Evolutionary conservation across 2,329 filamentous ascomycete genomes (phyloP).

Genomic region (Botrytis pseudocinerea): DNA sequence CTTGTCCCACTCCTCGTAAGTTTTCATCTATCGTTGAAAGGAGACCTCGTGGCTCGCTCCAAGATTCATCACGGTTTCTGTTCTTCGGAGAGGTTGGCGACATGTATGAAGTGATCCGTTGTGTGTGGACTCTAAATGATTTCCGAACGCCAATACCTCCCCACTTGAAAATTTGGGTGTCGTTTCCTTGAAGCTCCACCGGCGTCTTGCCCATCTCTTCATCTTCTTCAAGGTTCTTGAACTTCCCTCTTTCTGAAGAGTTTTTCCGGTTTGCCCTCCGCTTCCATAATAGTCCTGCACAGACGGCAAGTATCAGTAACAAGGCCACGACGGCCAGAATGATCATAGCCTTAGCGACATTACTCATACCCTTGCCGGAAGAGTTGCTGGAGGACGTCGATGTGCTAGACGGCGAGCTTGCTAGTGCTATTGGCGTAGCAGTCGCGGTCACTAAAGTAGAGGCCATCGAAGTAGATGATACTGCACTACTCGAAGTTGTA

Average conservation of each 20-base stretch:
- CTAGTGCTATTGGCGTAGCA: neutral
- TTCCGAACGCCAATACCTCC: slow-evolving; percentile 18
- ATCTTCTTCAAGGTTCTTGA: slow-evolving; percentile 20
- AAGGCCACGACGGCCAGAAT: neutral
- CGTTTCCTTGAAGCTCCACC: slow-evolving; percentile 16
- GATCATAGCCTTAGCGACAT: slow-evolving; percentile 18
- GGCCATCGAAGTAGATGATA: neutral
- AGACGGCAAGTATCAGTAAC: slow-evolving; percentile 12
- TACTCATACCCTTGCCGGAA: neutral
- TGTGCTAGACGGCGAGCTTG: neutral
- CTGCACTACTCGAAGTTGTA: neutral
- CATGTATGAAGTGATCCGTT: slow-evolving; percentile 15
- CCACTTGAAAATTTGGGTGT: slow-evolving; percentile 18
- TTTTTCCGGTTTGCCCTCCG: neutral
- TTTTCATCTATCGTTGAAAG: slow-evolving; percentile 7
- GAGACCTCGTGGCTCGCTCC: slow-evolving; percentile 13
- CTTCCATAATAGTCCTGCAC: slow-evolving; percentile 3
- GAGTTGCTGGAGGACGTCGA: neutral
- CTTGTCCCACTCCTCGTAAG: neutral
- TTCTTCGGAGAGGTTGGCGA: neutral
- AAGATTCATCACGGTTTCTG: neutral
- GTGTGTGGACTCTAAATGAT: slow-evolving; percentile 3
- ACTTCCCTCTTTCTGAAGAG: neutral
- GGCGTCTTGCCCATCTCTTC: neutral
- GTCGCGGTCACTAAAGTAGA: slow-evolving; percentile 8